Evolutionary conservation across 1,139 yeast species (phyloP).

Genomic region (Schwanniomyces etchellsii): DNA sequence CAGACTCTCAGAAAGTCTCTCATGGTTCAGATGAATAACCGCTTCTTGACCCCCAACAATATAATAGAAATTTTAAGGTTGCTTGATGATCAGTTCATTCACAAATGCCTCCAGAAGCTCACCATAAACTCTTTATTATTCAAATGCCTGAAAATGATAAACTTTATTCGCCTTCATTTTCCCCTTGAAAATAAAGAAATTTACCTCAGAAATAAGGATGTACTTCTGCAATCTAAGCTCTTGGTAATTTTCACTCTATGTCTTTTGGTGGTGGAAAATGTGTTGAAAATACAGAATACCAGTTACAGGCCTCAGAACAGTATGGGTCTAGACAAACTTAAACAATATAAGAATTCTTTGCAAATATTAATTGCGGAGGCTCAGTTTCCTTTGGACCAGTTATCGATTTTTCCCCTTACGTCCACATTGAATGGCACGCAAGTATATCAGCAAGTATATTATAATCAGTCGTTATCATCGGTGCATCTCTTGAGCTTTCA

Average conservation of each 20-base stretch:
- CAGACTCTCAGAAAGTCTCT: conserved; percentile 5
- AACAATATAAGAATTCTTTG: conserved; percentile 20
- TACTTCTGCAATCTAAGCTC: conserved; percentile 25
- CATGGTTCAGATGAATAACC: background rate
- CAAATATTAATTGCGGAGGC: conserved; percentile 26
- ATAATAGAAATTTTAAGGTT: conserved; percentile 18
- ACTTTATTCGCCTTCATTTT: conserved; percentile 19
- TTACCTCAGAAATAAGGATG: conserved; percentile 23
- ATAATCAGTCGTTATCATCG: conserved; percentile 27
- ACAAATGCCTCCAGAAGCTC: conserved; percentile 19
- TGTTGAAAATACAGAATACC: conserved; percentile 18
- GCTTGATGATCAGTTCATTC: conserved; percentile 19
- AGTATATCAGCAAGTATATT: conserved; percentile 21
- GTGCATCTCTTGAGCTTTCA: conserved; percentile 32
- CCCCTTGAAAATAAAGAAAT: conserved; percentile 16
- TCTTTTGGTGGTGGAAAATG: conserved; percentile 26
- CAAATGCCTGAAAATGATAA: conserved; percentile 19
- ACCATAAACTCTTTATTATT: conserved; percentile 25
- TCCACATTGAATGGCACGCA: conserved; percentile 1
- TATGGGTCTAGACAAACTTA: conserved; percentile 3
- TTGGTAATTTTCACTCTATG: conserved; percentile 24
- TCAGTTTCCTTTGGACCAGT: conserved; percentile 23
- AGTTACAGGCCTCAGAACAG: conserved; percentile 1
- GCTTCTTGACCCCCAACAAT: conserved; percentile 13
- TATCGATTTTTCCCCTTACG: conserved; percentile 19